Percentiles rank a stretch among this genome's conserved stretches.
Evolutionary conservation across 2,329 filamentous ascomycete genomes (phyloP).

Genomic region (Trichoderma cornu-damae): DNA sequence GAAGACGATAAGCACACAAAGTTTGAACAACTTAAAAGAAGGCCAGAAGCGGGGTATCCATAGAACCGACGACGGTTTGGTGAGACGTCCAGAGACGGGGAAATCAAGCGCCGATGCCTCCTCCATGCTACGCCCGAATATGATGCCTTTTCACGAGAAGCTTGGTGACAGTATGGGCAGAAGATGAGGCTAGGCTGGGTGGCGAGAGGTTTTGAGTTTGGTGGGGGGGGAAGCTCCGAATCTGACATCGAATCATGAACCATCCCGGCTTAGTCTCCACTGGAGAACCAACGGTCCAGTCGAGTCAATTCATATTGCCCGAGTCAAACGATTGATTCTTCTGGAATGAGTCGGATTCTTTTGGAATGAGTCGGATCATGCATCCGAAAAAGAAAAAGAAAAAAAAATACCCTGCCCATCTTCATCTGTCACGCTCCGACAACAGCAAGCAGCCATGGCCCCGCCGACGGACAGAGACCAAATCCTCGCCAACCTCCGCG

Average conservation of each 20-base stretch:
- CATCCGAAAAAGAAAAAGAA: too few species aligned
- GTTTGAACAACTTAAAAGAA: too few species aligned
- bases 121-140: background rate
- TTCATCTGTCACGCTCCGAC: background rate
- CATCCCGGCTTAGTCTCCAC: background rate
- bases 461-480: constrained; percentile 53
- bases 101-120: background rate
- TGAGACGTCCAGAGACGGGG: background rate
- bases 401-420: too few species aligned
- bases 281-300: background rate
- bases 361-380: background rate
- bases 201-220: background rate
- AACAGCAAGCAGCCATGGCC: constrained; percentile 47
- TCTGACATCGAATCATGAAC: background rate
- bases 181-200: background rate
- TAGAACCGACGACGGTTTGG: background rate
- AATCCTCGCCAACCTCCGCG: constrained; percentile 51
- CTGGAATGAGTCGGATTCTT: background rate
- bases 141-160: background rate
- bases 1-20: too few species aligned
- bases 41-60: background rate
- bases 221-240: background rate
- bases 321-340: background rate
- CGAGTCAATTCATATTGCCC: background rate
- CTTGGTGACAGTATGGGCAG: background rate